phyloP scores from a whole-genome alignment of 768 basidiomycete species.

The Sporobolomyces phaffii region DNA sequence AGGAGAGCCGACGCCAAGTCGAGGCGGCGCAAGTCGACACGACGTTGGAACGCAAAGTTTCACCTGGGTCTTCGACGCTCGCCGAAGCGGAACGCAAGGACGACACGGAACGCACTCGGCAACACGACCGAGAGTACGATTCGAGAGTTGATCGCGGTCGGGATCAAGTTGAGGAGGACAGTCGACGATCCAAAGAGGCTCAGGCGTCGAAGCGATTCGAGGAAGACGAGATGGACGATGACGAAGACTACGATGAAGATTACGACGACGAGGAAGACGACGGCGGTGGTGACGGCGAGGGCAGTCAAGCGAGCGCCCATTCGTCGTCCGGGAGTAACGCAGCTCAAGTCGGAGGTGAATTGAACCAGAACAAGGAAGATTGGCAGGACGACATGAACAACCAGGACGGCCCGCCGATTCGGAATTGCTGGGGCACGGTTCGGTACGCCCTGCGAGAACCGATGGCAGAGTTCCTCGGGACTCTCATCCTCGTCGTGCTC shows the following conservation, averaged over 20 bases:
- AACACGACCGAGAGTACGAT: too few species aligned
- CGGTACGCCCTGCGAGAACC: conserved; percentile 32
- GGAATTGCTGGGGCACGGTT: conserved; percentile 28
- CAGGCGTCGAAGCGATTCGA: not conserved
- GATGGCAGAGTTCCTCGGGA: conserved; percentile 31
- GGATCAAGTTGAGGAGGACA: too few species aligned
- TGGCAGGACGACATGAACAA: conserved; percentile 18
- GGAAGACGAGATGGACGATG: not conserved
- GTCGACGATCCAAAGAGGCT: too few species aligned
- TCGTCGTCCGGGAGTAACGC: not conserved
- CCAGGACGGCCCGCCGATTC: conserved; percentile 8
- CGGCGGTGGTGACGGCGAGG: not conserved
- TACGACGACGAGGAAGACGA: not conserved
- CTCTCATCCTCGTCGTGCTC: conserved; percentile 15
- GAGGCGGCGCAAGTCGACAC: not conserved
- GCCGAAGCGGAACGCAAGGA: too few species aligned
- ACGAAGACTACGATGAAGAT: not conserved
- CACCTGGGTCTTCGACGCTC: not conserved
- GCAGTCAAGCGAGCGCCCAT: not conserved
- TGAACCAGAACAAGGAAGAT: conserved; percentile 15
- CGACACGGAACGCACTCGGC: too few species aligned
- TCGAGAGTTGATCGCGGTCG: too few species aligned
- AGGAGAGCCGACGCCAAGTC: not conserved
- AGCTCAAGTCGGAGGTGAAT: conserved; percentile 14
- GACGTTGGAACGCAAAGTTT: not conserved